phyloP scores from a whole-genome alignment of 495 filamentous ascomycete genomes.

The Trichoderma asperelloides region DNA sequence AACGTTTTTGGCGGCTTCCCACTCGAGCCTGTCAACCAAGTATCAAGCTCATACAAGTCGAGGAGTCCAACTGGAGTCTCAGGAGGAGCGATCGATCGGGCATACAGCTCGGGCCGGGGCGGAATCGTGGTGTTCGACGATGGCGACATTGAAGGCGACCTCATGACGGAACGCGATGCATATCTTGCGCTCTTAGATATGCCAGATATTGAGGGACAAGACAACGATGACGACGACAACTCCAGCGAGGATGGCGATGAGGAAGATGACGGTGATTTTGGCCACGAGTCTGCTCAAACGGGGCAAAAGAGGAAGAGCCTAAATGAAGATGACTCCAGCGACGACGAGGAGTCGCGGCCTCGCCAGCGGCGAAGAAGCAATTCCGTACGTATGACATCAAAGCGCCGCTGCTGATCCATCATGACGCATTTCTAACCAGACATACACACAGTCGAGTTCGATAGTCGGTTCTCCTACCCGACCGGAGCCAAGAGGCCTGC shows the following conservation, averaged over 20 bases:
- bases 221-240: conserved; percentile 47
- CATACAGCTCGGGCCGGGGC: conserved; percentile 66
- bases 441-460: conserved; percentile 44
- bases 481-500: conserved; percentile 38
- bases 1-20: conserved; percentile 81
- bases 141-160: conserved; percentile 89
- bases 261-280: conserved; percentile 21
- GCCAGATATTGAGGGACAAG: conserved; percentile 77
- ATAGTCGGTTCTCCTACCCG: conserved; percentile 43
- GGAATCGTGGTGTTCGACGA: conserved; percentile 92
- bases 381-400: conserved; percentile 48
- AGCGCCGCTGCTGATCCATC: neutral
- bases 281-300: conserved; percentile 18
- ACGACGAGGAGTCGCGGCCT: conserved; percentile 56
- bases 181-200: conserved; percentile 77
- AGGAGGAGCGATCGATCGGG: conserved; percentile 58
- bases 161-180: conserved; percentile 63
- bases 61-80: conserved; percentile 42
- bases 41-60: conserved; percentile 33
- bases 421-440: neutral
- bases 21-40: conserved; percentile 37
- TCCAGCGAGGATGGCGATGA: conserved; percentile 40
- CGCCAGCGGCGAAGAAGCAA: conserved; percentile 76
- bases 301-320: conserved; percentile 76
- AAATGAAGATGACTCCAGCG: conserved; percentile 58